phyloP scores from a whole-genome alignment of 495 filamentous ascomycete species.

The Platismatia glauca region DNA sequence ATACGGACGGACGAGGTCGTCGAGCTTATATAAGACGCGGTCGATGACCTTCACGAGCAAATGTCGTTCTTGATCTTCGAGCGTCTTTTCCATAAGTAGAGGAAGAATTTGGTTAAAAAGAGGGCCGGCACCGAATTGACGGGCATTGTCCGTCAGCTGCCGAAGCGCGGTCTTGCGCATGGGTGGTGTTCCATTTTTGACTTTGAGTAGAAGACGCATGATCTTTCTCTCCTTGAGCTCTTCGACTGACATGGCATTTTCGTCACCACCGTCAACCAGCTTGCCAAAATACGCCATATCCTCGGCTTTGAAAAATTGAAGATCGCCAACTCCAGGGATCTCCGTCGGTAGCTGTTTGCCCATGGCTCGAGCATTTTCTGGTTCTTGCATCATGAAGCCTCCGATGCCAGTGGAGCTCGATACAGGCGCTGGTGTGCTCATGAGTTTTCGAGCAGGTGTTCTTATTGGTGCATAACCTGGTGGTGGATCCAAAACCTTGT shows the following conservation, averaged over 20 bases:
- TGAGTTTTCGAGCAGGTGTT: slow-evolving; percentile 65
- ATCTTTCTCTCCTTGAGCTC: slow-evolving; percentile 98
- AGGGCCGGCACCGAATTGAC: slow-evolving; percentile 89
- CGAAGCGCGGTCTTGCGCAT: slow-evolving; percentile 99
- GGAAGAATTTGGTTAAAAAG: slow-evolving; percentile 98
- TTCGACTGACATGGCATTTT: slow-evolving; percentile 83
- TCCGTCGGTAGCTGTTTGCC: slow-evolving; percentile 93
- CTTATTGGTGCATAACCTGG: slow-evolving; percentile 85
- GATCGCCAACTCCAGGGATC: slow-evolving; percentile 92
- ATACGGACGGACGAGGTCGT: slow-evolving; percentile 91
- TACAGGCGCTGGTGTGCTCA: slow-evolving; percentile 62
- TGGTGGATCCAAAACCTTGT: slow-evolving; percentile 86
- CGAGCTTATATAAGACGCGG: slow-evolving; percentile 95
- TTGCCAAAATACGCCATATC: slow-evolving; percentile 99
- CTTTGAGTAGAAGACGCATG: slow-evolving; percentile 91
- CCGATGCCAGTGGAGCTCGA: slow-evolving; percentile 54
- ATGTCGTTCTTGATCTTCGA: slow-evolving; percentile 98
- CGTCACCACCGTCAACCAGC: slow-evolving; percentile 88
- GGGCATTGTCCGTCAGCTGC: slow-evolving; percentile 94
- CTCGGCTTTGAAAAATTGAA: slow-evolving; percentile 98
- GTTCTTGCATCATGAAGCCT: slow-evolving; percentile 98
- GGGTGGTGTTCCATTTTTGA: slow-evolving; percentile 98
- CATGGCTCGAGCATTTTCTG: slow-evolving; percentile 66
- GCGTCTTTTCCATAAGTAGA: slow-evolving; percentile 93
- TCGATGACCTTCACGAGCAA: slow-evolving; percentile 98